phyloP scores from a whole-genome alignment of 1,284 basidiomycete genomes.

The Wolfiporia cocos region DNA sequence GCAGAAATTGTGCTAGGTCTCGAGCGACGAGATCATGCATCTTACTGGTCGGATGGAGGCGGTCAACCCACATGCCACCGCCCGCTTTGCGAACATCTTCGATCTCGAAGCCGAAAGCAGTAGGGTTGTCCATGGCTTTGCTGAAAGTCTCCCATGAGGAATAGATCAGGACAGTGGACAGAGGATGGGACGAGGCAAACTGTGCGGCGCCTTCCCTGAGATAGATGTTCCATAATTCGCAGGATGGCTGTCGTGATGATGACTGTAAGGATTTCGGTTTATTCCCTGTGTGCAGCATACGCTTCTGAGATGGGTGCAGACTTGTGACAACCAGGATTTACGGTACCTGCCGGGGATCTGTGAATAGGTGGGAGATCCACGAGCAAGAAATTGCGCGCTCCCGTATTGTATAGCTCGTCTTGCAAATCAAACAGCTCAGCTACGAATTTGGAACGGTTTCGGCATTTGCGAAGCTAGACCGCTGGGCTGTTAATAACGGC shows the following conservation, averaged over 20 bases:
- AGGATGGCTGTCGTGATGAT: conserved; percentile 6
- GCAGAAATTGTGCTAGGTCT: conserved; percentile 19
- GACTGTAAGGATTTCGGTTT: background rate
- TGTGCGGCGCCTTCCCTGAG: conserved; percentile 26
- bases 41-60: conserved; percentile 23
- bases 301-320: no score
- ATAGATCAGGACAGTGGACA: conserved; percentile 41
- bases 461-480: conserved; percentile 5
- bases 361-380: conserved; percentile 58
- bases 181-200: conserved; percentile 36
- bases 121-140: conserved; percentile 40
- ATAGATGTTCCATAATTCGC: conserved; percentile 38
- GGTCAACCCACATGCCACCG: conserved; percentile 48
- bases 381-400: conserved; percentile 59
- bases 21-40: conserved; percentile 24
- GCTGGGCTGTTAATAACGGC: no score
- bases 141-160: conserved; percentile 43
- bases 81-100: conserved; percentile 23
- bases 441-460: conserved; percentile 13
- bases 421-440: conserved; percentile 35
- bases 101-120: conserved; percentile 33
- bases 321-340: background rate
- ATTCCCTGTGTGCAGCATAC: background rate
- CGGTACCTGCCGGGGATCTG: conserved; percentile 31
- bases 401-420: conserved; percentile 39